Evolutionary conservation across 768 basidiomycete species (phyloP), one percentile per base, ranked within the genome.

Genomic region (Punctularia strigosozonata): DNA sequence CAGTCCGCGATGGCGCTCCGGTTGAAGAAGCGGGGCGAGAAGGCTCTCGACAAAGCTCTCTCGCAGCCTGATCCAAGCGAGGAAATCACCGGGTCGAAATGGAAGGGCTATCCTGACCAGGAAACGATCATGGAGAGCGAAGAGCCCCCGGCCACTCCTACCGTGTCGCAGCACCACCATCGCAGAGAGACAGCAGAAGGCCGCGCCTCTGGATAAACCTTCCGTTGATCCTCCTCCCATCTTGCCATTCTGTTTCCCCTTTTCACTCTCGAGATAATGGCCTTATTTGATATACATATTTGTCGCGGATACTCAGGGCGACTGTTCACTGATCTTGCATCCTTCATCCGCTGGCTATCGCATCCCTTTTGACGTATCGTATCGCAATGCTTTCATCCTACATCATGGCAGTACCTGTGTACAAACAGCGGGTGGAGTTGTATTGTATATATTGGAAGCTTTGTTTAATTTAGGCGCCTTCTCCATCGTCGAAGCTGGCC

Each of bases 1-100:
- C 75, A 81, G 54, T 61, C 66, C 4, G 92, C 84, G 25, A 92
- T 91, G 80, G 64, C 67, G 6, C 67, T 94, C 31, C 77, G 91
- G 24, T 63, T 94, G 47, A 88, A 87, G 61, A 88, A 81, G 57
- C 75, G 89, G 39, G 92, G 92, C 22, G 88, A 97, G 60, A 91
- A 87, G 62, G 76, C 72, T 23, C 55, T 84, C 34, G 80, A 83
- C 52, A 63, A 63, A 34, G 77, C 78, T 3, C 55, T 80, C 37
- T 63, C 61, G 17, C 53, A 52, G 20, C 44, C 49, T 14, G 39
- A 35, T 5, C 57, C 56, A 15, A 60, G 58, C 5, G 65, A 61
- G 4, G 65, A 63, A 0, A 49, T 56, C 10, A 56, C 53, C 14
- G 49, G 49, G n/a, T 38, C 47, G 33, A 61, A 57, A 42, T 45